phyloP scores from a whole-genome alignment of 202 grass and related monocot species.

The Setaria italica region DNA sequence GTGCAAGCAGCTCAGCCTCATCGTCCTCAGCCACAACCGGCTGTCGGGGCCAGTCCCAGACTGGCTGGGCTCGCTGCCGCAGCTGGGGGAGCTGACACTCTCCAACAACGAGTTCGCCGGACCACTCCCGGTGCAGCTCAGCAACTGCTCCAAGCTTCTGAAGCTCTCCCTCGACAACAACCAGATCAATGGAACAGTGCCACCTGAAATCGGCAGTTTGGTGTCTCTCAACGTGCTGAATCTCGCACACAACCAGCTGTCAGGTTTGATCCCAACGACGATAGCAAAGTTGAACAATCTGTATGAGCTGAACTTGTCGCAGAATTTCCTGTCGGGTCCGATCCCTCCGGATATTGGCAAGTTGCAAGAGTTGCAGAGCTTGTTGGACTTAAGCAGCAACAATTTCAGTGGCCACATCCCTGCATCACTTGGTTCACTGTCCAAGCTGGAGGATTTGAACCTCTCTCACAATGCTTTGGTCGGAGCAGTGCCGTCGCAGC shows the following conservation, averaged over 20 bases:
- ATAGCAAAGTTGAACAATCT: slow-evolving; percentile 70
- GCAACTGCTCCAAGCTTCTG: slow-evolving; percentile 81
- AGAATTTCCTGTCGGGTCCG: slow-evolving; percentile 68
- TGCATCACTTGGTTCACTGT: slow-evolving; percentile 65
- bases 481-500: slow-evolving; percentile 73
- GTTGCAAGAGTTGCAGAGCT: slow-evolving; percentile 86
- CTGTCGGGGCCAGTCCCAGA: slow-evolving; percentile 61
- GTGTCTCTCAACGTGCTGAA: slow-evolving; percentile 83
- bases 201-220: slow-evolving; percentile 55
- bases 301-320: slow-evolving; percentile 79
- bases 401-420: slow-evolving; percentile 75
- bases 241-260: slow-evolving; percentile 76
- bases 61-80: slow-evolving; percentile 74
- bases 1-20: slow-evolving; percentile 67
- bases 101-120: slow-evolving; percentile 70
- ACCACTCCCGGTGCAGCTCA: slow-evolving; percentile 61
- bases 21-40: slow-evolving; percentile 67
- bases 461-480: slow-evolving; percentile 81
- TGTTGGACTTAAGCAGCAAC: slow-evolving; percentile 83
- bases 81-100: slow-evolving; percentile 74
- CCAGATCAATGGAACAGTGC: slow-evolving; percentile 84
- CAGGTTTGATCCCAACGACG: slow-evolving; percentile 63
- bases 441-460: slow-evolving; percentile 92
- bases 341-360: slow-evolving; percentile 69
- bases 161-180: slow-evolving; percentile 84